Evolutionary conservation across 306 rosid species (phyloP).

Genomic region (Cucurbita maxima): DNA sequence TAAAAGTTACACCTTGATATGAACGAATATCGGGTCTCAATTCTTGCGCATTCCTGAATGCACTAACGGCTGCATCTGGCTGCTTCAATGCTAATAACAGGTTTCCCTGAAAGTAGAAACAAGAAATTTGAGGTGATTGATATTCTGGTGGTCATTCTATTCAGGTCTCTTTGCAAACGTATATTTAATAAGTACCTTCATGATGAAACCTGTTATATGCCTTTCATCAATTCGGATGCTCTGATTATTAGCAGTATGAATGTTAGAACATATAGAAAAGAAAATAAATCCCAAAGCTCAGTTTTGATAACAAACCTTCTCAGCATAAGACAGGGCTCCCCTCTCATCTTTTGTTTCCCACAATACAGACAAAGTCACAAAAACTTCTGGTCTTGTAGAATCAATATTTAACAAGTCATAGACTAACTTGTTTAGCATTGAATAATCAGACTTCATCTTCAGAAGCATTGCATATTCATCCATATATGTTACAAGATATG

Average conservation of each 20-base stretch:
- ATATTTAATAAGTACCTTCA: slow-evolving; percentile 51
- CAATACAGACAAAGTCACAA: slow-evolving; percentile 81
- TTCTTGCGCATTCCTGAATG: slow-evolving; percentile 94
- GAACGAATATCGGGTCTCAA: slow-evolving; percentile 97
- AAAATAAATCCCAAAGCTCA: slow-evolving; percentile 9
- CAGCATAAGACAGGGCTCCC: slow-evolving; percentile 86
- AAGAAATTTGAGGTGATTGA: not conserved
- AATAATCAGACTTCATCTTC: slow-evolving; percentile 70
- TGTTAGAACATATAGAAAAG: slow-evolving; percentile 8
- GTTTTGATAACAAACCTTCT: slow-evolving; percentile 47
- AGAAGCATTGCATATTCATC: slow-evolving; percentile 99
- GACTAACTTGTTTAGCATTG: slow-evolving; percentile 79
- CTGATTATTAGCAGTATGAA: slow-evolving; percentile 22
- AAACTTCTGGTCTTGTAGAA: slow-evolving; percentile 91
- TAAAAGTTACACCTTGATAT: slow-evolving; percentile 66
- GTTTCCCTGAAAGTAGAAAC: slow-evolving; percentile 49
- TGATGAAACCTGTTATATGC: slow-evolving; percentile 77
- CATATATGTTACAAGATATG: slow-evolving; percentile 74
- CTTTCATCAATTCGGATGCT: slow-evolving; percentile 80
- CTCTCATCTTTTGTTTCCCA: slow-evolving; percentile 93
- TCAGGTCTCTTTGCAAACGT: not conserved
- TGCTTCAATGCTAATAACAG: slow-evolving; percentile 62
- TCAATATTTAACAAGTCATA: slow-evolving; percentile 78
- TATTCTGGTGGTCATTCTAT: not conserved
- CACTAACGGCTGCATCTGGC: slow-evolving; percentile 71